Conservation (phyloP, 306 rosid species). For the Casuarina cunninghamiana region DNA sequence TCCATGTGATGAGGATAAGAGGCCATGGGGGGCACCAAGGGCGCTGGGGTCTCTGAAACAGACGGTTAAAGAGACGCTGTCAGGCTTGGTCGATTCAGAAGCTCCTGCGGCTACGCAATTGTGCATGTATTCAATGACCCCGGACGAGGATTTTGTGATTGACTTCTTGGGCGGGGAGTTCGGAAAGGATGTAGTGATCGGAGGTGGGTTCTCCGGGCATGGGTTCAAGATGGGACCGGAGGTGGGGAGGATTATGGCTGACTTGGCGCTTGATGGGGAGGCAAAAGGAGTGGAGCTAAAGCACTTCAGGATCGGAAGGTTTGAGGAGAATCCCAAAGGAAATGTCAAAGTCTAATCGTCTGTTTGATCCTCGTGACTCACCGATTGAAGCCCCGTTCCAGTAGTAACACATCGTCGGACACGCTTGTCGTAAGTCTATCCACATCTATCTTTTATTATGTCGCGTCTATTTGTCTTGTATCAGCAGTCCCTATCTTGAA, state of each 20-base stretch:
- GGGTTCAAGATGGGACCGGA: constrained; percentile 93
- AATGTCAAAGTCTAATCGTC: constrained; percentile 27
- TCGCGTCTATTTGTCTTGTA: too few relatives aligned
- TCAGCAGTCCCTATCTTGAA: too few relatives aligned
- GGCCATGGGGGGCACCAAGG: constrained; percentile 63
- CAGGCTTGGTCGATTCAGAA: constrained; percentile 54
- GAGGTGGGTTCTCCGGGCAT: constrained; percentile 92
- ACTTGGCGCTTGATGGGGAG: constrained; percentile 55
- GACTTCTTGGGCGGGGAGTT: constrained; percentile 84
- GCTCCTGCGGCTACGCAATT: constrained; percentile 57
- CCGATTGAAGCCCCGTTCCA: too few relatives aligned
- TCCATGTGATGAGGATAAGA: constrained; percentile 68
- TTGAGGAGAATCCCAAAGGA: constrained; percentile 46
- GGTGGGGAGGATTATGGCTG: constrained; percentile 61
- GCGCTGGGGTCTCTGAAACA: constrained; percentile 41
- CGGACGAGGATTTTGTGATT: constrained; percentile 75
- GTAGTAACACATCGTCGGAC: too few relatives aligned
- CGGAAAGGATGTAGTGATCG: constrained; percentile 66
- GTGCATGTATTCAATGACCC: constrained; percentile 86
- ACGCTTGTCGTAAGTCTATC: too few relatives aligned
- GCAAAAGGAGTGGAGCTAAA: constrained; percentile 59
- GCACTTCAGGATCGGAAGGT: constrained; percentile 57
- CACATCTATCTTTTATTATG: too few relatives aligned
- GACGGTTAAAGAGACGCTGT: constrained; percentile 53
- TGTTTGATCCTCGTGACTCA: too few relatives aligned